Percentiles rank a stretch among this genome's conserved stretches.
Evolutionary conservation across 352 stramenopile species (phyloP).

Genomic region (Globisporangium polare): DNA sequence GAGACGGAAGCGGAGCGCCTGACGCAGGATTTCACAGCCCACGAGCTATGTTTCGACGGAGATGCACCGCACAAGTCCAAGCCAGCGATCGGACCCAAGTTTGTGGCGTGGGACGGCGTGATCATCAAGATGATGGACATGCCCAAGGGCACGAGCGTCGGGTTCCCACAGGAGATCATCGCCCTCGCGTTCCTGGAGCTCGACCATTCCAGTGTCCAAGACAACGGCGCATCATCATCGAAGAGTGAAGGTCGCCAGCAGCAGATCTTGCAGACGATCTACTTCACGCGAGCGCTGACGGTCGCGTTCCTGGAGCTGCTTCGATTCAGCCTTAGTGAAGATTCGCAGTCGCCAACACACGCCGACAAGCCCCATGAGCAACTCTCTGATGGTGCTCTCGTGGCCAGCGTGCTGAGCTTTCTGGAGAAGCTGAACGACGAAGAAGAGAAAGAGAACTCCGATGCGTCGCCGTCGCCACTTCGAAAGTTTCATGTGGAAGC

Average conservation of each 20-base stretch:
- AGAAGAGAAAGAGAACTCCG: background rate
- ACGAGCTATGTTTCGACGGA: conserved; percentile 15
- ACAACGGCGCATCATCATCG: background rate
- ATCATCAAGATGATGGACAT: conserved; percentile 35
- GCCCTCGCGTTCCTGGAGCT: conserved; percentile 36
- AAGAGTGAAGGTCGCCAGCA: conserved; percentile 13
- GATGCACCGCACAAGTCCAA: conserved; percentile 13
- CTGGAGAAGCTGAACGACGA: background rate
- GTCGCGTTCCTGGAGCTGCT: conserved; percentile 25
- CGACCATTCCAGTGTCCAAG: background rate
- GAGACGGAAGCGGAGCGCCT: conserved; percentile 42
- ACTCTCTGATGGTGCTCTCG: conserved; percentile 5
- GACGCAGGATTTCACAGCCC: conserved; percentile 43
- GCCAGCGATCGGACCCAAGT: conserved; percentile 16
- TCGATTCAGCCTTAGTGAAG: background rate
- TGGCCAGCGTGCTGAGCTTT: background rate
- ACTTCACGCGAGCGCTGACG: conserved; percentile 28
- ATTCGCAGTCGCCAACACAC: background rate
- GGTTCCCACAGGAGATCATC: conserved; percentile 25
- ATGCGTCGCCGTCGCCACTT: background rate
- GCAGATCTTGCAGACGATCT: conserved; percentile 26
- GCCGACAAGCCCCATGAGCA: background rate
- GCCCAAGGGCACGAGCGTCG: conserved; percentile 9
- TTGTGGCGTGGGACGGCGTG: conserved; percentile 22
- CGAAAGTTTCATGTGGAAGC: conserved; percentile 30